Evolutionary conservation across 257 asterid genomes (phyloP).

Genomic region (Penstemon newberryi): DNA sequence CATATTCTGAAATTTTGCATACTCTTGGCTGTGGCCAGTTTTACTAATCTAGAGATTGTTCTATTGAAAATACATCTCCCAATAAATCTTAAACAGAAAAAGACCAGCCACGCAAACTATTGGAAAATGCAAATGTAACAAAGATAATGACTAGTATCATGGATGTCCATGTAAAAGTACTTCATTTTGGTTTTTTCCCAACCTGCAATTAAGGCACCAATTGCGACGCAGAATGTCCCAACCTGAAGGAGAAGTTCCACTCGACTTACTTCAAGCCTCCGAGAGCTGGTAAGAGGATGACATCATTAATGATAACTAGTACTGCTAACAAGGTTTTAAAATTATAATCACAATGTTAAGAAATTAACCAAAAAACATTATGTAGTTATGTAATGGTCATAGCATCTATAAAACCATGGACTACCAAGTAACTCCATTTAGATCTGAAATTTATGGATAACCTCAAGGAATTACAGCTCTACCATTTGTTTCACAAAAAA

Average conservation of each 20-base stretch:
- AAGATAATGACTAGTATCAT: not conserved
- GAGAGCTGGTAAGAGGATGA: constrained; percentile 60
- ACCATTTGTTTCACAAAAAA: not conserved
- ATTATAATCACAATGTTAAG: not conserved
- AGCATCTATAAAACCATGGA: not conserved
- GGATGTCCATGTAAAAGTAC: not conserved
- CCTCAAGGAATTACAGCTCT: not conserved
- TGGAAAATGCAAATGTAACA: not conserved
- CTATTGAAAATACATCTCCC: not conserved
- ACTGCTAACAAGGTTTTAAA: not conserved
- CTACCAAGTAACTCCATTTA: constrained; percentile 6
- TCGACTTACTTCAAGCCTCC: constrained; percentile 98
- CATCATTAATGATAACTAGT: constrained; percentile 16
- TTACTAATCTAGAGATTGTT: not conserved
- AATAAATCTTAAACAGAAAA: not conserved
- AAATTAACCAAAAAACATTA: constrained; percentile 10
- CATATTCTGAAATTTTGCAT: not conserved
- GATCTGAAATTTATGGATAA: not conserved
- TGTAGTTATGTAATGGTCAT: not conserved
- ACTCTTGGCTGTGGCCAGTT: not conserved
- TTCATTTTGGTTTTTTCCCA: not conserved
- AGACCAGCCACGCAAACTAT: not conserved
- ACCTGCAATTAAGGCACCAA: constrained; percentile 97
- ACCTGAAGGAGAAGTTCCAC: constrained; percentile 97
- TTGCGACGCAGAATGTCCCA: constrained; percentile 83